Base-by-base conservation (phyloP, 2,329 filamentous ascomycete species). In the Exserohilum rostratum region DNA sequence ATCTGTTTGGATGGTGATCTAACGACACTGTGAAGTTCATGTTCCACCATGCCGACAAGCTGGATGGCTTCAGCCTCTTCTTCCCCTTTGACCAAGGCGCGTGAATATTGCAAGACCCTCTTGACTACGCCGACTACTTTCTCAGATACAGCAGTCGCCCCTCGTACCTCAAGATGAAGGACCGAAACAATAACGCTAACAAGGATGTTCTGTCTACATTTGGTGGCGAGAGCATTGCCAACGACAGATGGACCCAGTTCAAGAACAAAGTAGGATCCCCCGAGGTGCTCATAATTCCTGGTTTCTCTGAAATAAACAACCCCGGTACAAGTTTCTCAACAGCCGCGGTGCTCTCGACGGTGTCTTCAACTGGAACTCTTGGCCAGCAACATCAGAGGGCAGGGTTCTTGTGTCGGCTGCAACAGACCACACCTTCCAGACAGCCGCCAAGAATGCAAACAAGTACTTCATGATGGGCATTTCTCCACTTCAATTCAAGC, bases 381-480 rank as follows among this genome's bases (percentile, higher is more conserved):
- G 76, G 75, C 68, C 71, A 1, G 29, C 37, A 15, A 46, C 55
- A 0, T 44, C 46, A 29, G 53, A 57, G 1, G 67, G 67, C 1
- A 62, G 63, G 13, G 60, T 55, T n/a, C 58, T 64, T 18, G 70
- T 77, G 10, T 64, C 64, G 5, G 60, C 60, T 5, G 54, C 49
- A 15, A 65, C 69, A 4, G 76, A 78, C 50, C 18, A 56, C 9
- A 60, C 63, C 0, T 70, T 66, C 45, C 64, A 72, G n/a, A 53
- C 53, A 6, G 68, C 65, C 12, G 74, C 75, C 0, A 56, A 67
- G 30, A 55, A 60, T 1, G 58, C 64, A 5, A 46, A 50, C n/a
- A 78, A 77, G 51, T 57, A 68, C 6, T 77, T 77, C 65, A 73
- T 78, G 64, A 76, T 78, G 71, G 66, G 73, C 47, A 59, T 67